These are phyloP conservation scores for Melampsora americana DNA, from an alignment of 1,284 basidiomycete species.

Conservation along the genomic window DNA sequence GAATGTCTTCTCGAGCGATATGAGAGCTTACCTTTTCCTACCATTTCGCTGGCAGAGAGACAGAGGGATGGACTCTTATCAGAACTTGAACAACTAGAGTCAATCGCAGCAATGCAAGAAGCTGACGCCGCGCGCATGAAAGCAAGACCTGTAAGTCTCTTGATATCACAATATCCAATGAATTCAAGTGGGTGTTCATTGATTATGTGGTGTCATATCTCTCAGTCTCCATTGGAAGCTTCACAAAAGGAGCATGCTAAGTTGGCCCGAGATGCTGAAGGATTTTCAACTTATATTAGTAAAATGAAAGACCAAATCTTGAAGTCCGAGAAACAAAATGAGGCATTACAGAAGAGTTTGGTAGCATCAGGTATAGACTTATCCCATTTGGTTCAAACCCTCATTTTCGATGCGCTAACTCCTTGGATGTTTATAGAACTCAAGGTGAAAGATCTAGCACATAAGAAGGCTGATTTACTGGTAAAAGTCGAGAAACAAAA, in stretches of 20 bases:
- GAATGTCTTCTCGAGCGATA: background rate
- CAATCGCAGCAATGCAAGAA: background rate
- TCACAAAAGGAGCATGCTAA: slow-evolving; percentile 38
- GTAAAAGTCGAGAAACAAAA: slow-evolving; percentile 75
- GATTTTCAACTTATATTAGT: slow-evolving; percentile 26
- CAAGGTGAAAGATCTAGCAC: slow-evolving; percentile 19
- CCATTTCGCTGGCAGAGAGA: slow-evolving; percentile 11
- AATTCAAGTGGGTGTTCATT: background rate
- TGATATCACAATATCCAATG: background rate
- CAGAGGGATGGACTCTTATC: slow-evolving; percentile 21
- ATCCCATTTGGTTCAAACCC: background rate
- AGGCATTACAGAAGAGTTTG: slow-evolving; percentile 19
- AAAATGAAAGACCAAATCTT: slow-evolving; percentile 22
- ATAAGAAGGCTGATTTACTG: slow-evolving; percentile 55
- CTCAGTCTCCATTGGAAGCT: slow-evolving; percentile 29
- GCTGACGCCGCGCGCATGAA: slow-evolving; percentile 9
- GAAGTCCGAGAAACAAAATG: slow-evolving; percentile 37
- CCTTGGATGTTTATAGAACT: background rate
- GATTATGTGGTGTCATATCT: background rate
- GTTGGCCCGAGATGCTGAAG: slow-evolving; percentile 30
- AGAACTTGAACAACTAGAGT: slow-evolving; percentile 31
- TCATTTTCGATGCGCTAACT: background rate
- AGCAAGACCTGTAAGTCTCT: slow-evolving; percentile 21
- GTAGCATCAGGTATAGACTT: slow-evolving; percentile 13
- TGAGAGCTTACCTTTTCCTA: background rate